These are phyloP conservation scores for Trametes sp. DNA, from an alignment of 1,284 basidiomycete genomes.

Conservation along the genomic window DNA sequence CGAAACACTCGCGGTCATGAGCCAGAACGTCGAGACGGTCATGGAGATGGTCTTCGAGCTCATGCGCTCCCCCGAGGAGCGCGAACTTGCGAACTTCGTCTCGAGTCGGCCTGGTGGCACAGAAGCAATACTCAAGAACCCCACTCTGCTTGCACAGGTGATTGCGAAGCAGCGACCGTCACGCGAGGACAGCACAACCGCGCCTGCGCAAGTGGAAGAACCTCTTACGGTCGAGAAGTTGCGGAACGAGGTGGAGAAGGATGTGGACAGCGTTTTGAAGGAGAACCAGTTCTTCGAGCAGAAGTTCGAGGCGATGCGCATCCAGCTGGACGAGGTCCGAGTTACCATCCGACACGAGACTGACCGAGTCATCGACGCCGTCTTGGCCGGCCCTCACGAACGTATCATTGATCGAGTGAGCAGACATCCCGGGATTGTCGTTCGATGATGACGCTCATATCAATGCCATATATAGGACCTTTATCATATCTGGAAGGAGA, in stretches of 20 bases:
- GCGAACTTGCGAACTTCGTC: conserved; percentile 10
- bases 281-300: conserved; percentile 37
- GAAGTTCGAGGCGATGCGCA: conserved; percentile 42
- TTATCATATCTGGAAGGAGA: conserved; percentile 37
- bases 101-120: neutral
- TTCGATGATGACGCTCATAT: conserved; percentile 37
- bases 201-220: neutral
- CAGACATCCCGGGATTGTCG: conserved; percentile 30
- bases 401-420: conserved; percentile 37
- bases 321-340: conserved; percentile 37
- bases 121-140: conserved; percentile 5
- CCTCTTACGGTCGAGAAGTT: conserved; percentile 3
- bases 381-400: conserved; percentile 39
- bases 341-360: conserved; percentile 32
- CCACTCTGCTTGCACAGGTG: conserved; percentile 4
- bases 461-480: conserved; percentile 39
- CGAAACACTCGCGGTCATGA: neutral
- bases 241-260: conserved; percentile 11
- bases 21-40: neutral
- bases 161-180: conserved; percentile 1
- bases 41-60: conserved; percentile 25
- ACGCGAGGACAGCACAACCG: neutral
- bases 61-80: conserved; percentile 19
- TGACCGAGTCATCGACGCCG: conserved; percentile 36
- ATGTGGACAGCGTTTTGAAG: conserved; percentile 12